Evolutionary conservation across 208 protist genomes (phyloP).

Genomic region (Leishmania arabica): DNA sequence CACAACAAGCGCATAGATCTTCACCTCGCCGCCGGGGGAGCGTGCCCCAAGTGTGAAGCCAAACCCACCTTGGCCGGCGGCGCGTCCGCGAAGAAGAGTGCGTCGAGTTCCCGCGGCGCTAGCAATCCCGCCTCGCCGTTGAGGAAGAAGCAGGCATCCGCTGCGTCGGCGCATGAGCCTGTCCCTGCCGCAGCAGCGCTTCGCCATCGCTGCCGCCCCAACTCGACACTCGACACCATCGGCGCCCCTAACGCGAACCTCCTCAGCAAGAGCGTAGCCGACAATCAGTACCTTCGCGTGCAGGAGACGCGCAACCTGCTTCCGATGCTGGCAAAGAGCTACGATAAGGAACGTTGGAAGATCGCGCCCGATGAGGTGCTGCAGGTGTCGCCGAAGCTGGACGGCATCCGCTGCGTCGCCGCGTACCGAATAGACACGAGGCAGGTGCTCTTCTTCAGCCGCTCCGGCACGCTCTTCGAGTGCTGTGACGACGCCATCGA

Average conservation of each 20-base stretch:
- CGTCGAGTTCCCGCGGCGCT: not conserved
- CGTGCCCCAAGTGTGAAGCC: conserved; percentile 64
- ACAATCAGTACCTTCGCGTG: conserved; percentile 60
- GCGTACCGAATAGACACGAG: conserved; percentile 59
- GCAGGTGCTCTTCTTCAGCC: conserved; percentile 78
- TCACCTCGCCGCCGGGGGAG: conserved; percentile 67
- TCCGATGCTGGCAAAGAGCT: conserved; percentile 90
- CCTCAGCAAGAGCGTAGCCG: conserved; percentile 74
- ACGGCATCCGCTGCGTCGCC: conserved; percentile 89
- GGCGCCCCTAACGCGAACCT: conserved; percentile 58
- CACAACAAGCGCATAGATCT: conserved; percentile 77
- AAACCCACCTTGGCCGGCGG: conserved; percentile 28
- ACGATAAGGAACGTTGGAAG: conserved; percentile 56
- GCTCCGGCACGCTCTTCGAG: conserved; percentile 85
- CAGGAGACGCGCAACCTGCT: conserved; percentile 72
- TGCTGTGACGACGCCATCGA: conserved; percentile 81
- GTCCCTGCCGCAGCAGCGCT: conserved; percentile 11
- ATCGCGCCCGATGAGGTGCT: conserved; percentile 58
- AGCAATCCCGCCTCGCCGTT: not conserved
- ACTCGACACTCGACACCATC: conserved; percentile 42
- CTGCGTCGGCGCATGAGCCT: not conserved
- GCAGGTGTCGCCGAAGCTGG: conserved; percentile 86
- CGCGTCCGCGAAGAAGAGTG: not conserved
- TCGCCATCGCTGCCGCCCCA: conserved; percentile 60
- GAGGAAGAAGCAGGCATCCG: not conserved